Evolutionary conservation across 176 grass and related monocot species (phyloP).

Genomic region (Oryza longistaminata): DNA sequence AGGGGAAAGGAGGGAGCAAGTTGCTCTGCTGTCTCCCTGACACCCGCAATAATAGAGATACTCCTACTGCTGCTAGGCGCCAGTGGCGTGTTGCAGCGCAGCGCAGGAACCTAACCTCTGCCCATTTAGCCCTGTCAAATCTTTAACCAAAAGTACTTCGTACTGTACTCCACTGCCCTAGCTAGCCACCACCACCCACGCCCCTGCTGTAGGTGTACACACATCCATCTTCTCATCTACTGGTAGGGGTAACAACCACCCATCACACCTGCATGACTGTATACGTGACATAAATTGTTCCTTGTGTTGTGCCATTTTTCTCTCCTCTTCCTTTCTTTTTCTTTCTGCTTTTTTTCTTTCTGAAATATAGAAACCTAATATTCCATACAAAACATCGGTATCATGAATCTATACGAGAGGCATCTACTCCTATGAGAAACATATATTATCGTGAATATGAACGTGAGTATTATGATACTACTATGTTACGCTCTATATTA

Average conservation of each 20-base stretch:
- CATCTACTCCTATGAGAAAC: too few species aligned
- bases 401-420: too few species aligned
- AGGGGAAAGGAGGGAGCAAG: conserved; percentile 58
- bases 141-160: conserved; percentile 35
- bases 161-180: background rate
- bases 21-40: conserved; percentile 60
- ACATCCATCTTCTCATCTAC: too few species aligned
- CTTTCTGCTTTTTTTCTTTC: background rate
- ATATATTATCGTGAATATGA: too few species aligned
- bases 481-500: too few species aligned
- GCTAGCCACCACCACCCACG: background rate
- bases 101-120: background rate
- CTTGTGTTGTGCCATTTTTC: conserved; percentile 15
- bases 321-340: background rate
- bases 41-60: conserved; percentile 47
- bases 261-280: background rate
- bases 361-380: too few species aligned
- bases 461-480: too few species aligned
- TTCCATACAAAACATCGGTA: too few species aligned
- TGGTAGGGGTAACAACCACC: background rate
- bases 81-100: background rate
- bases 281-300: conserved; percentile 30
- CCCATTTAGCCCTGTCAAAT: conserved; percentile 10
- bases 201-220: too few species aligned
- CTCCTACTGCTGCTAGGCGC: background rate